Conservation (phyloP, 2,329 filamentous ascomycete genomes). For the Ophiocordyceps australis region DNA sequence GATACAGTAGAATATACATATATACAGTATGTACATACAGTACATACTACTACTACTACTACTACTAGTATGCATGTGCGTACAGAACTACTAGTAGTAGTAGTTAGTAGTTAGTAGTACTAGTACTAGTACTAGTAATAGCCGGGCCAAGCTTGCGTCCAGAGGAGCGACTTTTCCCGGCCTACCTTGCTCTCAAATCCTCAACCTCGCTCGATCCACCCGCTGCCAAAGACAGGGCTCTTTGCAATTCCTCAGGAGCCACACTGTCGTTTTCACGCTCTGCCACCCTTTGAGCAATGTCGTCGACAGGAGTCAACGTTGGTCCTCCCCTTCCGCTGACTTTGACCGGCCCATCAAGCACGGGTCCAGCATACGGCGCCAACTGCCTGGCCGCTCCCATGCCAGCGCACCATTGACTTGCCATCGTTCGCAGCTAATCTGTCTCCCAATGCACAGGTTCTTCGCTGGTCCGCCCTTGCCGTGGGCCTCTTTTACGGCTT, state of each 20-base stretch:
- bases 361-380: no score
- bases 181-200: constrained; percentile 18
- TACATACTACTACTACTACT: no score
- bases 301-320: constrained; percentile 53
- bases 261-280: constrained; percentile 12
- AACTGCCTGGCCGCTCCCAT: no score
- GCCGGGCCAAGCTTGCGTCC: constrained; percentile 16
- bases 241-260: constrained; percentile 21
- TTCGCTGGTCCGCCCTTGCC: constrained; percentile 89
- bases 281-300: constrained; percentile 33
- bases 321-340: constrained; percentile 15
- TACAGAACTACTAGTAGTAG: no score
- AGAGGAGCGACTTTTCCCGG: constrained; percentile 26
- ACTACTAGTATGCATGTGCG: no score
- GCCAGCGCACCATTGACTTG: no score
- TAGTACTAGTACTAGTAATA: constrained; percentile 4
- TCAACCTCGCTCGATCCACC: constrained; percentile 17
- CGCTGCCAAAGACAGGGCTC: constrained; percentile 22
- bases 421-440: no score
- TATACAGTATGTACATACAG: no score
- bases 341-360: no score
- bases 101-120: background rate
- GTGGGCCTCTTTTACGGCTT: constrained; percentile 90
- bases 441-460: constrained; percentile 66
- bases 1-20: no score